Evolutionary conservation across 345 rosid species (phyloP), one percentile per base, ranked within the genome.

Genomic region (Adansonia digitata): DNA sequence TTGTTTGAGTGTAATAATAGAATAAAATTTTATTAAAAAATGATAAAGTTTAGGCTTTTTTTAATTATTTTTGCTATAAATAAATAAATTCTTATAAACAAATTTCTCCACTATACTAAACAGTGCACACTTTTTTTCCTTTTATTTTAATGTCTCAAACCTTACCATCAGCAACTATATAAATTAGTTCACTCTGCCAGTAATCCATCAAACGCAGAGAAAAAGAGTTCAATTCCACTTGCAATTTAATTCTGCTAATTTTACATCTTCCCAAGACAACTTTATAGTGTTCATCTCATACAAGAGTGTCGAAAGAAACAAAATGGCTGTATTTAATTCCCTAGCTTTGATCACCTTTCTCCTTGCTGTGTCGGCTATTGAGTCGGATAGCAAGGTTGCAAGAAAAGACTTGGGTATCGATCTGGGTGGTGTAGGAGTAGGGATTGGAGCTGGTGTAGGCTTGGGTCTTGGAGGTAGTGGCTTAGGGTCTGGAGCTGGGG

Each of bases 401-500:
- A 80, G 84, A 75, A 83, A 83, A 74, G 84, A 78, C 70, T 75
- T 76, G 48, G 88, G 81, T 20, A 26, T 76, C 77, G 85, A 79
- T 22, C 49, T 64, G 20, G 69, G 69, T 10, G 69, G 69, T 18
- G 11, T 64, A 11, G 31, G 69, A 12, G 18, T 39, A 20, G 49
- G 88, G 78, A 17, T 57, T 74, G 80, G 84, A 75, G 73, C 80
- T 62, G 85, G 82, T 37, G 7, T 80, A 45, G 85, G 82, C 35
- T 55, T 81, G 51, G 83, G 85, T 31, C 15, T 79, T 3, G 85
- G 83, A 10, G 89, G 85, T 26, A 86, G 88, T 17, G 51, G 89
- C 11, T 79, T 84, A 0, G 82, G 86, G 45, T 86, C 90, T 18
- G 86, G 62, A 22, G 34, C 61, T 4, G 61, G 88, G 2, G 80